Evolutionary conservation across 352 stramenopile species (phyloP).

Genomic region (Phytopythium boreale): DNA sequence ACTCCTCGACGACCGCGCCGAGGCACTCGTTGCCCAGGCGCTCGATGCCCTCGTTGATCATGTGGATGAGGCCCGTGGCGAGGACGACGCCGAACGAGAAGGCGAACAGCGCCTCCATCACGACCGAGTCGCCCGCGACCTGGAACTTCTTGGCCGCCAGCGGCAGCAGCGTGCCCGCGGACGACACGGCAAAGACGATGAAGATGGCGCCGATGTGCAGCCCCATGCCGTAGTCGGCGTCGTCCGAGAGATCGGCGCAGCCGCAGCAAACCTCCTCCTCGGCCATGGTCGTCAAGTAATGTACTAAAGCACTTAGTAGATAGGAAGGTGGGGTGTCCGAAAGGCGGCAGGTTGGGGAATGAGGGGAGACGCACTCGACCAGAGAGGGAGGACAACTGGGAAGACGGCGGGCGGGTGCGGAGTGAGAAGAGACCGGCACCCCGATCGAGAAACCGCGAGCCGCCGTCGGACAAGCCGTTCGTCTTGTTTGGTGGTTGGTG

Average conservation of each 20-base stretch:
- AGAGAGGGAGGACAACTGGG: too few species aligned
- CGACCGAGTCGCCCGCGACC: conserved; percentile 26
- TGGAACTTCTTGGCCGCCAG: conserved; percentile 39
- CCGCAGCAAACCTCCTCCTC: conserved; percentile 41
- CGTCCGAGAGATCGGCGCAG: conserved; percentile 24
- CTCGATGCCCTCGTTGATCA: conserved; percentile 59
- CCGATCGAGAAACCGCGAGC: too few species aligned
- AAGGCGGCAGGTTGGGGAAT: conserved; percentile 18
- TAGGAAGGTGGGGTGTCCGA: too few species aligned
- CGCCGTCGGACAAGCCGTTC: too few species aligned
- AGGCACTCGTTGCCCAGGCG: conserved; percentile 58
- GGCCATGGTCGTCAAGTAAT: conserved; percentile 22
- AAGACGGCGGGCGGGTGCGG: too few species aligned
- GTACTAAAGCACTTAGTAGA: too few species aligned
- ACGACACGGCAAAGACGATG: conserved; percentile 53
- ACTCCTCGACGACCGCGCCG: conserved; percentile 41
- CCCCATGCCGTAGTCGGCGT: conserved; percentile 43
- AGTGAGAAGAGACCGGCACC: too few species aligned
- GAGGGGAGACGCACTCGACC: neutral
- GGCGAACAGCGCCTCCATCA: conserved; percentile 50
- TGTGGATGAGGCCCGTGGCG: conserved; percentile 69
- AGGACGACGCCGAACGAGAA: conserved; percentile 72
- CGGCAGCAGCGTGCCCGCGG: conserved; percentile 35
- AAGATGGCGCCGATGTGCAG: conserved; percentile 53
- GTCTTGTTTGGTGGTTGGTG: too few species aligned